A percentile compares a stretch with the other conserved stretches of the same genome.
Evolutionary conservation across 2,329 filamentous ascomycete species (phyloP).

Genomic region (Metarhizium sp.): DNA sequence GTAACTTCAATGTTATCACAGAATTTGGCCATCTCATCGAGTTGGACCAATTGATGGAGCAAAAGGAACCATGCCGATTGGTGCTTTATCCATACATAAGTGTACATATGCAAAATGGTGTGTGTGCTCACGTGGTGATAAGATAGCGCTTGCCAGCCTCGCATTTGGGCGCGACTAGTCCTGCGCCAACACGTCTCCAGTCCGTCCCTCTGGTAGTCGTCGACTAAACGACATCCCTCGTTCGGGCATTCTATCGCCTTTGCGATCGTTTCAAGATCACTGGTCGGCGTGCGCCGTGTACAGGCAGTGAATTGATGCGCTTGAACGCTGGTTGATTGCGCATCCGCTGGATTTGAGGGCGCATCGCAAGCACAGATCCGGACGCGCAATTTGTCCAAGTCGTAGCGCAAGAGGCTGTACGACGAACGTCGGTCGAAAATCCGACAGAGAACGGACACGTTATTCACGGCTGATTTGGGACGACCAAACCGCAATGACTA

Average conservation of each 20-base stretch:
- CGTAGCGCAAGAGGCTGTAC: not conserved
- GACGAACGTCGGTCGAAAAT: not conserved
- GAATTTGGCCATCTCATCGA: not conserved
- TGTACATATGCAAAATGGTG: too few relatives aligned
- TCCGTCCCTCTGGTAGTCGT: not conserved
- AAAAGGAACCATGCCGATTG: slow-evolving; percentile 17
- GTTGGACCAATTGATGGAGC: not conserved
- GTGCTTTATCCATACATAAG: not conserved
- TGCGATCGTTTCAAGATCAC: slow-evolving; percentile 11
- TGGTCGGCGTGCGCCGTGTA: not conserved
- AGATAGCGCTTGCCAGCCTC: slow-evolving; percentile 4
- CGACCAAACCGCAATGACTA: slow-evolving; percentile 10
- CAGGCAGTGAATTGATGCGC: slow-evolving; percentile 1
- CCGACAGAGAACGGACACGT: not conserved
- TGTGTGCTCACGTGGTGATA: slow-evolving; percentile 12
- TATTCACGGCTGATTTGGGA: not conserved
- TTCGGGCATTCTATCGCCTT: slow-evolving; percentile 10
- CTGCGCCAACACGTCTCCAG: slow-evolving; percentile 1
- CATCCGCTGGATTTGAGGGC: not conserved
- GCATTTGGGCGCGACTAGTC: slow-evolving; percentile 1
- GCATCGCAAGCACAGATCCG: not conserved
- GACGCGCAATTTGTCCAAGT: slow-evolving; percentile 2
- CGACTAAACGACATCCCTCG: slow-evolving; percentile 3
- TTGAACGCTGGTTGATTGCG: not conserved
- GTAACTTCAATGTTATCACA: not conserved